Evolutionary conservation across 2,329 filamentous ascomycete species (phyloP), one percentile per base, ranked within the genome.

Genomic region (Aureobasidium lini): DNA sequence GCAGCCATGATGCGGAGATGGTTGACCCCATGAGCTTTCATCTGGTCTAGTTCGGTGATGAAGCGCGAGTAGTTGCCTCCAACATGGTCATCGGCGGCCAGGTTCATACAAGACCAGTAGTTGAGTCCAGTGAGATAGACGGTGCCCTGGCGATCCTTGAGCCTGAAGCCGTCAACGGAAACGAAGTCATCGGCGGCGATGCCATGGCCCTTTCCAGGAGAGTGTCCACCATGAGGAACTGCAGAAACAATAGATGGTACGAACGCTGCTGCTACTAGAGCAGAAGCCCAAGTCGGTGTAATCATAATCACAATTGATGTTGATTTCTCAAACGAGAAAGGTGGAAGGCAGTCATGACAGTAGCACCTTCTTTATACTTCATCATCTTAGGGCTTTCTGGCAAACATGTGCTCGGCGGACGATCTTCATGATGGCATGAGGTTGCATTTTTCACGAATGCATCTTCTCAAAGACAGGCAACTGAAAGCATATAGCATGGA

Each of bases 31-130:
- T 71, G 69, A 6, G 69, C 68, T 29, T 71, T 68, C 72, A 75
- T 73, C 56, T 75, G 72, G 48, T 75, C 72, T 23, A 75, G 67
- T 57, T 75, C 72, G 6, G 66, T 71, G 53, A 69, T 64, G 6
- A 75, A 67, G 23, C 72, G 72, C 7, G 70, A 66, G 59, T 70
- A 67, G 46, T 74, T 72, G 6, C 72, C 72, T 15, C 72, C 72
- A 23, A 66, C 64, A 2, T 69, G 67, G 2, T 64, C 65, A 31
- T 70, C 66, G 34, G 72, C 71, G 4, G 72, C 72, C 15, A 74
- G 60, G 54, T 75, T 75, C 68, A 75, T 70, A 57, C 72, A 75
- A 32, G 72, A 69, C 72, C 72, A 75, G 64, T 75, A 75, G 53
- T 75, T 75, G 46, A 74, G 59, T 59, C 63, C 72, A 37, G 71